Conservation (phyloP, 495 filamentous ascomycete species). For the Trichoderma orchidacearum region DNA sequence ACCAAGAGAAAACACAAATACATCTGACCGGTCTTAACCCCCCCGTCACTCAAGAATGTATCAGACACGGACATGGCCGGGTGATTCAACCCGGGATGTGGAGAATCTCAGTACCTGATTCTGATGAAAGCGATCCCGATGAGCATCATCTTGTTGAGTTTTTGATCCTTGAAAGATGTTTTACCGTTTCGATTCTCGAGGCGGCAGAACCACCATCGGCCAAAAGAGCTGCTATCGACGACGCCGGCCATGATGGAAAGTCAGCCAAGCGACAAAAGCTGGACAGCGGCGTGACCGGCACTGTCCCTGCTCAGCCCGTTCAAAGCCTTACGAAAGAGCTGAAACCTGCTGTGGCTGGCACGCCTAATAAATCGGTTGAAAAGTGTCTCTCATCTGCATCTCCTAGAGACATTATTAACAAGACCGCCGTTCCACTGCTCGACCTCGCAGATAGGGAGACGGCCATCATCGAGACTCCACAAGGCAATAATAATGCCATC, state of each 20-base stretch:
- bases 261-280: neutral
- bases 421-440: neutral
- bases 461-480: neutral
- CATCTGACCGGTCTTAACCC: neutral
- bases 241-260: neutral
- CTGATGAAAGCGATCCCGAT: neutral
- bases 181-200: neutral
- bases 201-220: neutral
- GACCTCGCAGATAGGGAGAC: neutral
- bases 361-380: too few species aligned
- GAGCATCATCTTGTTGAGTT: neutral
- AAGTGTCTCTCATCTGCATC: too few species aligned
- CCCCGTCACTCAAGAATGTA: neutral
- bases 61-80: neutral
- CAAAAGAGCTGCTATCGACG: neutral
- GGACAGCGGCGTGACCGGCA: neutral
- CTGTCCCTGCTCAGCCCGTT: neutral
- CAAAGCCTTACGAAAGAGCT: neutral
- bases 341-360: neutral
- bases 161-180: neutral
- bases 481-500: too few species aligned
- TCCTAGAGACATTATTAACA: neutral
- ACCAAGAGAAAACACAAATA: neutral
- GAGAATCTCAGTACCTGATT: neutral
- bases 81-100: neutral